phyloP scores from a whole-genome alignment of 352 stramenopile species.

The Phytophthora capsici region DNA sequence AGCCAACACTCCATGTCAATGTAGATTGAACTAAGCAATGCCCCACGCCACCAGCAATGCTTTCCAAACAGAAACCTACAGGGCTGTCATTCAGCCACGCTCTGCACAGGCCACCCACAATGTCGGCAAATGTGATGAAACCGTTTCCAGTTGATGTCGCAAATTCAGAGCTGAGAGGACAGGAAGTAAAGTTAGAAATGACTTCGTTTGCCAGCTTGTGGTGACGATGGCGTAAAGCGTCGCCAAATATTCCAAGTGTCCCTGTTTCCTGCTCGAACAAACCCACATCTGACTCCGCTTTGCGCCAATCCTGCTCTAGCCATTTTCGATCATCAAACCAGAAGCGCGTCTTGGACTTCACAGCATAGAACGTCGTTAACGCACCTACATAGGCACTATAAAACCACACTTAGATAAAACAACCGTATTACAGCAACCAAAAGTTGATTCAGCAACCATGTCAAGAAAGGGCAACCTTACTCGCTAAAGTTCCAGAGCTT shows the following conservation, averaged over 20 bases:
- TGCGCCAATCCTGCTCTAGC: slow-evolving; percentile 13
- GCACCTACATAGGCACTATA: no score
- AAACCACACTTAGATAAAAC: no score
- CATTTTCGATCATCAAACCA: slow-evolving; percentile 22
- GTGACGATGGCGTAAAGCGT: not conserved
- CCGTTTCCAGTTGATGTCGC: not conserved
- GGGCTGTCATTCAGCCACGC: slow-evolving; percentile 11
- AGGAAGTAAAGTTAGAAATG: slow-evolving; percentile 5
- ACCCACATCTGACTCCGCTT: not conserved
- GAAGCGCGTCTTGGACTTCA: not conserved
- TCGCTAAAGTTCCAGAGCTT: slow-evolving; percentile 11
- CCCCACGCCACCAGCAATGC: no score
- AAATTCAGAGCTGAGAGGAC: slow-evolving; percentile 1
- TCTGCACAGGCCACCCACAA: slow-evolving; percentile 12
- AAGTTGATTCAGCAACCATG: slow-evolving; percentile 3
- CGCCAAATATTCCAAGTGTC: not conserved
- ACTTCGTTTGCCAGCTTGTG: slow-evolving; percentile 1
- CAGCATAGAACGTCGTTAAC: slow-evolving; percentile 3
- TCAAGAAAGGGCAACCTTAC: slow-evolving; percentile 10
- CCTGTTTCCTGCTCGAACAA: not conserved
- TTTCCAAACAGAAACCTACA: slow-evolving; percentile 5
- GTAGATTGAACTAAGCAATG: not conserved
- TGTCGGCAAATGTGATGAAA: slow-evolving; percentile 5
- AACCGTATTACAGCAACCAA: no score
- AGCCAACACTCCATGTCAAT: slow-evolving; percentile 2